Conservation (phyloP, 805 yeast species). For the Candida adriatica region DNA sequence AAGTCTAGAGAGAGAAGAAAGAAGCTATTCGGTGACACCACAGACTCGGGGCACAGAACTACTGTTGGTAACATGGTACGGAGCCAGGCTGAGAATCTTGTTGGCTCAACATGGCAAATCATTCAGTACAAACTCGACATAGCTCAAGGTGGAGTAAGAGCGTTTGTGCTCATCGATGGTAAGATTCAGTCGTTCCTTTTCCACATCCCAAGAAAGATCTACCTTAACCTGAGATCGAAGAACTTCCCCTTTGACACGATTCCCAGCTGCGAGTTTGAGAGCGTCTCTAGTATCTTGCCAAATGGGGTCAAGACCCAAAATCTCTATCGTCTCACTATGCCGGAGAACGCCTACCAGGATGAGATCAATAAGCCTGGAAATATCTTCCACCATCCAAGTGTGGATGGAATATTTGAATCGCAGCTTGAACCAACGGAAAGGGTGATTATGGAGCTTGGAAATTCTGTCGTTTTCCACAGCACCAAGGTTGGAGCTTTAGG, state of each 20-base stretch:
- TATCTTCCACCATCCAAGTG: constrained; percentile 51
- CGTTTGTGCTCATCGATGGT: constrained; percentile 58
- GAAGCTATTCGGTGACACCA: constrained; percentile 68
- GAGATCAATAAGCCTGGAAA: constrained; percentile 56
- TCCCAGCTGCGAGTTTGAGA: constrained; percentile 48
- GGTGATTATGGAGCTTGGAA: constrained; percentile 74
- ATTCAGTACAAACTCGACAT: constrained; percentile 58
- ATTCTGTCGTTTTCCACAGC: constrained; percentile 62
- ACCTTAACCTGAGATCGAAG: constrained; percentile 30
- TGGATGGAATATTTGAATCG: constrained; percentile 72
- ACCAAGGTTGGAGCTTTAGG: constrained; percentile 78
- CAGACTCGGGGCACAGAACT: constrained; percentile 46
- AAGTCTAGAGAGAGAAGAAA: constrained; percentile 64
- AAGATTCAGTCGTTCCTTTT: constrained; percentile 69
- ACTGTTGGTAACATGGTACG: constrained; percentile 65
- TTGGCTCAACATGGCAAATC: constrained; percentile 80
- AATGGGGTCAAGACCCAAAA: constrained; percentile 45
- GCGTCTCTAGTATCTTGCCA: constrained; percentile 59
- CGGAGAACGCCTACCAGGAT: constrained; percentile 52
- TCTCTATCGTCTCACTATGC: constrained; percentile 59
- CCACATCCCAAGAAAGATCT: constrained; percentile 68
- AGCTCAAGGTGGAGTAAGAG: constrained; percentile 71
- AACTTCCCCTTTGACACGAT: constrained; percentile 35
- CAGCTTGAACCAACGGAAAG: constrained; percentile 62
- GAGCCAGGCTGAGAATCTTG: constrained; percentile 71